Evolutionary conservation across 352 stramenopile genomes (phyloP), one percentile per base, ranked within the genome.

Genomic region (Phytopythium mirpurense): DNA sequence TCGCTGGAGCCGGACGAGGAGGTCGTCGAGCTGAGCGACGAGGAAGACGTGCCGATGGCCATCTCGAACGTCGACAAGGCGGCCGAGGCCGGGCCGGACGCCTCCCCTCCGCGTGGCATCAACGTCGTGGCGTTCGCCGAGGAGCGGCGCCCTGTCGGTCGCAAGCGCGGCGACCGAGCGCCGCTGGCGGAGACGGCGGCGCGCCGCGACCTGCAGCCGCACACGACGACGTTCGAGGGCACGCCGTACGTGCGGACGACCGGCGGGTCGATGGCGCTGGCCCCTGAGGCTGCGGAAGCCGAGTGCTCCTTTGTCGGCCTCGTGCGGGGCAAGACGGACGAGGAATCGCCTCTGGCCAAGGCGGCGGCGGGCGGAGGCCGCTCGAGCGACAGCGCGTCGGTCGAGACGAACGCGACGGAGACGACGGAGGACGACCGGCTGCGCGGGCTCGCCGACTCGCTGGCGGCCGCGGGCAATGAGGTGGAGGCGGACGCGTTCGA

Each of bases 1-100:
- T 21, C 10, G 4, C 62, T 55, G 18, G 46, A 46, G 26, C 62
- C 58, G n/a, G 68, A 75, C 45, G 68, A 75, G 18, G 65, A 74
- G 7, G 36, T 71, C 6, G 49, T 71, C 16, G 70, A 80, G 37
- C 14, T 74, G n/a, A 77, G 68, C 37, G 68, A 77, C 51, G 62
- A 56, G 29, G 68, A 77, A 57, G 68, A 70, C n/a, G 23, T 52
- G 21, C 24, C 36, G 23, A 18, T 43, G 11, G 15, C 31, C 31
- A 40, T 42, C 2, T 18, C 46, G 1, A 47, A 21, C 29, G 23
- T 18, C 21, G 5, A 26, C 27, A n/a, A 29, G 23, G 14, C 21
- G 12, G 12, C 14, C 15, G 41, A 21, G 3, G 31, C 32, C 31
- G 21, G 38, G n/a, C n/a, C 7, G 5, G 19, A 9, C 0, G 2